Percentiles rank a stretch among this genome's conserved stretches.
phyloP scores from a whole-genome alignment of 139 green algal species.

The Asterochloris sp. region DNA sequence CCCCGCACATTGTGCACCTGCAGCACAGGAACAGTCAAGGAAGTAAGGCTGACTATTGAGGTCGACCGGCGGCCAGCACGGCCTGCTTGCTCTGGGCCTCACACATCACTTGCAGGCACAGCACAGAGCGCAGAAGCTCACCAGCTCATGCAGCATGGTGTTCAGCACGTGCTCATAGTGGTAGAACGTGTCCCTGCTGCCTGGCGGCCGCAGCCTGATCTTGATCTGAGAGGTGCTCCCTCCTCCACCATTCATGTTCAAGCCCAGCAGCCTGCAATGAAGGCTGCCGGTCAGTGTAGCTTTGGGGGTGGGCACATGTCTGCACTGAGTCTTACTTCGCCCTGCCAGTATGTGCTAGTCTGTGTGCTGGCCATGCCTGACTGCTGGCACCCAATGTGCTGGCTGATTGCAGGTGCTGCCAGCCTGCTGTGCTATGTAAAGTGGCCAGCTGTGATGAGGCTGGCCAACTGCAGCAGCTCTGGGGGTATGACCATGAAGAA shows the following conservation, averaged over 20 bases:
- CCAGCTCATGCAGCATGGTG: slow-evolving; percentile 80
- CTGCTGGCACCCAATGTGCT: too few species aligned
- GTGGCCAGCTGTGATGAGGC: background rate
- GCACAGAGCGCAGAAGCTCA: too few species aligned
- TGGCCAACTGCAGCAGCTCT: background rate
- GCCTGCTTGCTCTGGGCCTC: too few species aligned
- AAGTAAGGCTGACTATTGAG: background rate
- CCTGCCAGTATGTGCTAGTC: too few species aligned
- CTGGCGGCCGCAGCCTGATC: slow-evolving; percentile 38
- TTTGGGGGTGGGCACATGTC: too few species aligned
- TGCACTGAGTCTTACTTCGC: too few species aligned
- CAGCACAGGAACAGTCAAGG: background rate
- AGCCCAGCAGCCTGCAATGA: slow-evolving; percentile 14
- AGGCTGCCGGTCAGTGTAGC: too few species aligned
- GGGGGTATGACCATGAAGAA: too few species aligned
- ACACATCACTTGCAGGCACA: too few species aligned
- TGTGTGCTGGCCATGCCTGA: too few species aligned
- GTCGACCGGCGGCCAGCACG: too few species aligned
- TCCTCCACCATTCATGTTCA: slow-evolving; percentile 51
- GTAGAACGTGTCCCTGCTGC: slow-evolving; percentile 44
- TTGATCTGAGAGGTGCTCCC: slow-evolving; percentile 50
- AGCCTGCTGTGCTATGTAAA: background rate
- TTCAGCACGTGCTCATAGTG: slow-evolving; percentile 71
- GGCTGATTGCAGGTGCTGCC: too few species aligned
- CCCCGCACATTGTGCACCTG: slow-evolving; percentile 20